A percentile compares a stretch with the other conserved stretches of the same genome.
phyloP scores from a whole-genome alignment of 192 early-diverging fungal genomes.

The Mortierella claussenii region DNA sequence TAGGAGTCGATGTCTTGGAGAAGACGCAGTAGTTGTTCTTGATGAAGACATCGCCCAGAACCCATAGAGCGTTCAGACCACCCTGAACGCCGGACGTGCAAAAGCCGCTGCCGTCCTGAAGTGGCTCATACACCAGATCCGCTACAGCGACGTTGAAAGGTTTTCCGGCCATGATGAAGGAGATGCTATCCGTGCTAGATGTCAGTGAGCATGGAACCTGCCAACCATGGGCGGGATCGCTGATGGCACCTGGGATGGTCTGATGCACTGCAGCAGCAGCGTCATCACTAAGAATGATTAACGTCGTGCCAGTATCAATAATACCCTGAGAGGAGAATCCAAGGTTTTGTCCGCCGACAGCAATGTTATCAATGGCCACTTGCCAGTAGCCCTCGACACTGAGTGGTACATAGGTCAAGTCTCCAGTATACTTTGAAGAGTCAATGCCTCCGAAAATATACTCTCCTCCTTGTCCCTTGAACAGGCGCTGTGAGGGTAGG shows the following conservation, averaged over 20 bases:
- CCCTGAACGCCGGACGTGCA: conserved; percentile 48
- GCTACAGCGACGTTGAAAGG: conserved; percentile 50
- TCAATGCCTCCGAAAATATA: conserved; percentile 66
- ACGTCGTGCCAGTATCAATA: conserved; percentile 73
- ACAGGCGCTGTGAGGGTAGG: conserved; percentile 50
- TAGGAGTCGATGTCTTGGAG: conserved; percentile 59
- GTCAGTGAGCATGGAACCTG: conserved; percentile 32
- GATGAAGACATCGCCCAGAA: conserved; percentile 74
- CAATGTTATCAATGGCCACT: conserved; percentile 57
- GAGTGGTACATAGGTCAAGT: conserved; percentile 65
- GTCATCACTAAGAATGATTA: conserved; percentile 64
- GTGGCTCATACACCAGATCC: conserved; percentile 41
- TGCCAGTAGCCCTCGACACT: conserved; percentile 67
- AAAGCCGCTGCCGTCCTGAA: conserved; percentile 24
- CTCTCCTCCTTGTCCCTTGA: conserved; percentile 13
- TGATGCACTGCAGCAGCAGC: conserved; percentile 63
- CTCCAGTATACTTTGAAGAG: conserved; percentile 54
- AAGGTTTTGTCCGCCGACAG: conserved; percentile 45
- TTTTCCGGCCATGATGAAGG: conserved; percentile 51
- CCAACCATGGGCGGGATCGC: conserved; percentile 33
- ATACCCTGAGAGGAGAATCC: conserved; percentile 54
- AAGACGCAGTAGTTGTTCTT: conserved; percentile 75
- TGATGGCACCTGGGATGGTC: conserved; percentile 11
- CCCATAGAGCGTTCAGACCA: conserved; percentile 44
- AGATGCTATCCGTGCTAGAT: conserved; percentile 19